Evolutionary conservation across 1,284 basidiomycete genomes (phyloP).

Genomic region (Polyporus tsugae): DNA sequence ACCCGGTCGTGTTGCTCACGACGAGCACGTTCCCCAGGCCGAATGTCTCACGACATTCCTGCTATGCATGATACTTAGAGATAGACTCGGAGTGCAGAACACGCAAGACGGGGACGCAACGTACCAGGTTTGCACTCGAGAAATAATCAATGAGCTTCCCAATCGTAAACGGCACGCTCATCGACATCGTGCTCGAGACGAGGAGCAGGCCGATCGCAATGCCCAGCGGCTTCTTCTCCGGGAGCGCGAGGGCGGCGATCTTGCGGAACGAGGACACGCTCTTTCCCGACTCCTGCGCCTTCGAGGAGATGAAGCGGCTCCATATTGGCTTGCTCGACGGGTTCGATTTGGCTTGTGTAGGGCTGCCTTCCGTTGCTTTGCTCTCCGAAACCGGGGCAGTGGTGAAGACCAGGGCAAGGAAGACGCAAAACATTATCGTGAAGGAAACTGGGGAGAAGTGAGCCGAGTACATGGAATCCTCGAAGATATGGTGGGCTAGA

Average conservation of each 20-base stretch:
- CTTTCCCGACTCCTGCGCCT: slow-evolving; percentile 43
- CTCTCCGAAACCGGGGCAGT: neutral
- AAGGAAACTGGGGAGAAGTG: neutral
- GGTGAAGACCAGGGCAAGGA: slow-evolving; percentile 10
- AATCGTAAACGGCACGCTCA: slow-evolving; percentile 91
- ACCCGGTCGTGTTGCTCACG: slow-evolving; percentile 95
- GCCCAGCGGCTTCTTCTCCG: slow-evolving; percentile 78
- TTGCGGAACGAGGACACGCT: slow-evolving; percentile 74
- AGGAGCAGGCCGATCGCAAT: slow-evolving; percentile 76
- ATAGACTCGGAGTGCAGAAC: slow-evolving; percentile 19
- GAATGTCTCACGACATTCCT: slow-evolving; percentile 75
- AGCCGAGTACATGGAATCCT: slow-evolving; percentile 12
- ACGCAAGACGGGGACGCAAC: slow-evolving; percentile 41
- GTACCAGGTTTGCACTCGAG: slow-evolving; percentile 72
- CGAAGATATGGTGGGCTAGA: slow-evolving; percentile 24
- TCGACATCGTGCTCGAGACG: slow-evolving; percentile 82
- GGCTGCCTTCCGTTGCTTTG: slow-evolving; percentile 3
- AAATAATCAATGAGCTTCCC: slow-evolving; percentile 95
- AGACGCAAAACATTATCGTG: slow-evolving; percentile 17
- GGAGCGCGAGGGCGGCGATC: slow-evolving; percentile 78
- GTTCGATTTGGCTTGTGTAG: slow-evolving; percentile 32
- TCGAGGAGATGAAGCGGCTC: slow-evolving; percentile 48
- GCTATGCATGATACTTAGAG: slow-evolving; percentile 79
- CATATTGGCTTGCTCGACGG: slow-evolving; percentile 44
- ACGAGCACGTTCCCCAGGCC: slow-evolving; percentile 85